These are phyloP conservation scores for Colletotrichum phormii DNA, from an alignment of 2,329 filamentous ascomycete genomes.

Conservation along the genomic window DNA sequence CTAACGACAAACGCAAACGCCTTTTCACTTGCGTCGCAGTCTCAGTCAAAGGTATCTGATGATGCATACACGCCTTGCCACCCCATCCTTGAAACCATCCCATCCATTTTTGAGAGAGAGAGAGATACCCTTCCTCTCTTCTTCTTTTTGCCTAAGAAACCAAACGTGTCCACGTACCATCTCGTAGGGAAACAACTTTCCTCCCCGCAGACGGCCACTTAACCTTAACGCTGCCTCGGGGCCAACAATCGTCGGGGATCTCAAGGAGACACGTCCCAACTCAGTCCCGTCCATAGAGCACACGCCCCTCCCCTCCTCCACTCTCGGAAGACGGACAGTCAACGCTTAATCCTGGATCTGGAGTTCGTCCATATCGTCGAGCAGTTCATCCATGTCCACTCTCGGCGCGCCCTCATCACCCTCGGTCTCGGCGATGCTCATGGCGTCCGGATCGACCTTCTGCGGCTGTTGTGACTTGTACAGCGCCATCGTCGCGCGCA, in stretches of 20 bases:
- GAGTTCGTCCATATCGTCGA: constrained; percentile 95
- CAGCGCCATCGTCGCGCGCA: constrained; percentile 84
- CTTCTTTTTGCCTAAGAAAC: constrained; percentile 5
- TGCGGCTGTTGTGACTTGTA: constrained; percentile 77
- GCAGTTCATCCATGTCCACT: constrained; percentile 82
- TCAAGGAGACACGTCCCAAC: neutral
- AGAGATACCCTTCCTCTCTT: constrained; percentile 8
- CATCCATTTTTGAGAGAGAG: constrained; percentile 18
- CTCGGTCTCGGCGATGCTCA: constrained; percentile 75
- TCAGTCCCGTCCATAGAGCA: neutral
- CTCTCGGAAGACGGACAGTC: neutral
- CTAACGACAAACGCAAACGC: constrained; percentile 17
- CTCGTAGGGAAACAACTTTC: neutral
- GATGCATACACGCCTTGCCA: constrained; percentile 36
- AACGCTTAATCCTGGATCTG: constrained; percentile 68
- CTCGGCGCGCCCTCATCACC: constrained; percentile 74
- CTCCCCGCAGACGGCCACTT: constrained; percentile 29
- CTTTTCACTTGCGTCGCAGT: constrained; percentile 3
- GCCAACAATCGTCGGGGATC: neutral
- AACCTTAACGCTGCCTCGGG: constrained; percentile 14
- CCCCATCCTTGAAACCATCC: constrained; percentile 28
- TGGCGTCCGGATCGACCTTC: constrained; percentile 68
- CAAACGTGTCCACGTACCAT: neutral
- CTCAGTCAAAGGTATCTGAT: constrained; percentile 32
- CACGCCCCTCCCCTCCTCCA: neutral